A percentile compares a stretch with the other conserved stretches of the same genome.
These are phyloP conservation scores for Chionographis japonica DNA, from an alignment of 106 monocot species.

Conservation along the genomic window DNA sequence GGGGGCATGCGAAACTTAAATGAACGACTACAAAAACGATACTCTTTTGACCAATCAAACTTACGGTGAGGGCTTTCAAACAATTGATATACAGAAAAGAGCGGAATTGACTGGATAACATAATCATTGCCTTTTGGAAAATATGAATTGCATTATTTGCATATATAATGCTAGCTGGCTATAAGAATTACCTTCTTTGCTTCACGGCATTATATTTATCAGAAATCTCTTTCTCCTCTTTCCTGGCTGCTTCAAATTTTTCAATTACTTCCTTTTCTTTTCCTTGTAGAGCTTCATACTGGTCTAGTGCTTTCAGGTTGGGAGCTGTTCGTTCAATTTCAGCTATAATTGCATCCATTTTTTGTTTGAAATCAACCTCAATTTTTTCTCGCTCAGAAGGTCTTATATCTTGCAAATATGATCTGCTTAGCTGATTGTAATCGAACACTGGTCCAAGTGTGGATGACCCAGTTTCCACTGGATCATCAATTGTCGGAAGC, in stretches of 20 bases:
- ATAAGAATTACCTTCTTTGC: constrained; percentile 61
- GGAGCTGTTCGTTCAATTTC: constrained; percentile 92
- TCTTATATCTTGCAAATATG: constrained; percentile 65
- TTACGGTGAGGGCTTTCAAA: too few species aligned
- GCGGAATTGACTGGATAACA: too few species aligned
- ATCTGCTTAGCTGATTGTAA: constrained; percentile 62
- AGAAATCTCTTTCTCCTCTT: constrained; percentile 82
- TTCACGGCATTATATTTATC: constrained; percentile 83
- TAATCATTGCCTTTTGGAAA: too few species aligned
- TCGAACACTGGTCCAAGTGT: constrained; percentile 41
- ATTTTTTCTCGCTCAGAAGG: constrained; percentile 71
- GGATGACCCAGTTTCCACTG: constrained; percentile 75
- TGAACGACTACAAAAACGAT: too few species aligned
- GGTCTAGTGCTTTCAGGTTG: constrained; percentile 93
- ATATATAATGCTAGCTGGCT: background rate
- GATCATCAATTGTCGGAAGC: constrained; percentile 78
- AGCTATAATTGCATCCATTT: constrained; percentile 56
- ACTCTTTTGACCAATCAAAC: too few species aligned
- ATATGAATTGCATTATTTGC: too few species aligned
- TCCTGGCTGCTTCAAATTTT: constrained; percentile 78
- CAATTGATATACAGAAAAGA: too few species aligned
- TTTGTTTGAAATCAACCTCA: constrained; percentile 82
- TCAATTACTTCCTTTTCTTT: constrained; percentile 77
- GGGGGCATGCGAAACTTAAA: too few species aligned
- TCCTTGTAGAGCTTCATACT: constrained; percentile 79